Evolutionary conservation across 148 eudicot species (phyloP).

Genomic region (Dysphania ambrosioides): DNA sequence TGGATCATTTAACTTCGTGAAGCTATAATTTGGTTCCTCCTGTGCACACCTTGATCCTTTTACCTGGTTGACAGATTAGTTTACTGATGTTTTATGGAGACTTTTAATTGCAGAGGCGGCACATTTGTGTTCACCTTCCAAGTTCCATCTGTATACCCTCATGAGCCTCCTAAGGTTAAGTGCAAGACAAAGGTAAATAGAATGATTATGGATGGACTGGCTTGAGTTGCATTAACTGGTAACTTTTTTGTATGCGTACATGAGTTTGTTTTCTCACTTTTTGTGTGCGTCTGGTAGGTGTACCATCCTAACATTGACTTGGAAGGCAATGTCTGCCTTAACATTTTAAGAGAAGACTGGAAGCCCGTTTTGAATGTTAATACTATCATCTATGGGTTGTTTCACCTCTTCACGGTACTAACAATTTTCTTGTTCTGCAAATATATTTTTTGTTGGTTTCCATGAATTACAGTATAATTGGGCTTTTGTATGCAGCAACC

Average conservation of each 20-base stretch:
- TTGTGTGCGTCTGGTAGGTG: slow-evolving; percentile 36
- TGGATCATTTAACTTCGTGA: too few relatives aligned
- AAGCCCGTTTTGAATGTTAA: slow-evolving; percentile 77
- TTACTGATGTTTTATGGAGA: neutral
- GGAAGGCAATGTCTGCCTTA: slow-evolving; percentile 91
- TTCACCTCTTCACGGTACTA: slow-evolving; percentile 74
- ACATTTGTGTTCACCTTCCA: slow-evolving; percentile 47
- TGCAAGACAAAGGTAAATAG: slow-evolving; percentile 65
- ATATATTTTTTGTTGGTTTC: neutral
- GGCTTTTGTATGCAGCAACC: slow-evolving; percentile 59
- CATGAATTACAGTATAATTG: neutral
- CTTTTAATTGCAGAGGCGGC: slow-evolving; percentile 45
- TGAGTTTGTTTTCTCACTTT: neutral
- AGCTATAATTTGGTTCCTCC: too few relatives aligned
- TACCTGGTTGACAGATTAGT: too few relatives aligned
- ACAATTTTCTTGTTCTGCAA: neutral
- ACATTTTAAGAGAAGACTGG: slow-evolving; percentile 95
- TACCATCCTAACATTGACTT: slow-evolving; percentile 88
- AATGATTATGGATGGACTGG: neutral
- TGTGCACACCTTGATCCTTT: too few relatives aligned
- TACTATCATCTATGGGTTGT: slow-evolving; percentile 68
- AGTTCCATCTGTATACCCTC: slow-evolving; percentile 54
- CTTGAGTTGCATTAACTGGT: neutral
- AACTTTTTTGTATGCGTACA: neutral
- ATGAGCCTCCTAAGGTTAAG: slow-evolving; percentile 64